Evolutionary conservation across 2,329 filamentous ascomycete genomes (phyloP), one percentile per base, ranked within the genome.

Genomic region (Fusarium miscanthi): DNA sequence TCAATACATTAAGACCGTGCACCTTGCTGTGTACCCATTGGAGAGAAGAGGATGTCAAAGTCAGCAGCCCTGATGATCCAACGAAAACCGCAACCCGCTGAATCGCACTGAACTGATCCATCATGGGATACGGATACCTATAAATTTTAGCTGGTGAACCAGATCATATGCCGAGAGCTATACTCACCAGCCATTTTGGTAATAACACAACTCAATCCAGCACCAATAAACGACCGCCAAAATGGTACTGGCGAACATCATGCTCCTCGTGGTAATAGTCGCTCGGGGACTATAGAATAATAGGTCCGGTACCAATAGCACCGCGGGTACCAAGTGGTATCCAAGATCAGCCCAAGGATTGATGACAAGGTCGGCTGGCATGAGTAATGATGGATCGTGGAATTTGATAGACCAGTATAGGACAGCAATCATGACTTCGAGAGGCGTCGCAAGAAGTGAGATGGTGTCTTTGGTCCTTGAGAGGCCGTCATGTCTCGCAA

Each of bases 51-150:
- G 49, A 66, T 5, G 60, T 43, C 7, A 57, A 11, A 1, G 63
- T 66, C 11, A 66, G 31, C 2, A 66, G 8, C 12, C 60, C 63
- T 17, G 63, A 45, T 13, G 63, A 66, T 5, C 49, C 60, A 10
- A 66, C n/a, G 4, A 66, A 65, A 1, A 66, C 63, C 7, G 62
- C 37, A n/a, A 65, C 30, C 5, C 63, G 49, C 19, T 65, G 60
- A 30, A 19, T 17, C 9, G 42, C 49, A 4, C 19, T 35, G 12
- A 66, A 66, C 13, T 65, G 31, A 23, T 66, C 60, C 63, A 66
- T 65, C 63, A 66, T 66, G 1, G 60, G 63, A 30, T 66, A 66
- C 6, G 63, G 60, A 4, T 65, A 66, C 60, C 63, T 65, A 5
- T 5, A 3, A 13, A 4, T 8, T n/a, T 66, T 8, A 58, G 49